Conservation (phyloP, 1,284 basidiomycete genomes). For the Trametes pubescens region DNA sequence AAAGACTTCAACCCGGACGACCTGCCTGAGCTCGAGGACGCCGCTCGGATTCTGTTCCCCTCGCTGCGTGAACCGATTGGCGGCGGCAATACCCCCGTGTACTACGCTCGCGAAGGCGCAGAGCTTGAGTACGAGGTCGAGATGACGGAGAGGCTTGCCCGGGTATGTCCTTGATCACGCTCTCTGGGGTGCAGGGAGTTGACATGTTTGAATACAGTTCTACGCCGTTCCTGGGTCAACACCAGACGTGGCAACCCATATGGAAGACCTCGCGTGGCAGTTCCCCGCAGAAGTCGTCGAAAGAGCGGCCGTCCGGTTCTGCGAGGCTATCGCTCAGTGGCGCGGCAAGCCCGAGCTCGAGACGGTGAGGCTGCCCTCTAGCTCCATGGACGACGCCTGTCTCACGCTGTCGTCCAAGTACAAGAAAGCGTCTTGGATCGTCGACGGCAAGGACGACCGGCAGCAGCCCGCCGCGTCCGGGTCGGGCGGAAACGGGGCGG, state of each 20-base stretch:
- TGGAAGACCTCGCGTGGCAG: conserved; percentile 81
- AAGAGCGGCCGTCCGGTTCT: conserved; percentile 76
- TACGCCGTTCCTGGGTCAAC: conserved; percentile 74
- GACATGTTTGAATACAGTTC: conserved; percentile 56
- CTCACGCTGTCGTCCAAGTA: conserved; percentile 49
- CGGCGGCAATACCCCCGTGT: conserved; percentile 34
- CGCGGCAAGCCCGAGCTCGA: conserved; percentile 83
- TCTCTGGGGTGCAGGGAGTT: background rate
- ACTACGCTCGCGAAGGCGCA: conserved; percentile 48
- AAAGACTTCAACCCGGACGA: conserved; percentile 78
- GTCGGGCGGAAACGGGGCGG: conserved; percentile 5
- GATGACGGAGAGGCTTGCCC: conserved; percentile 72
- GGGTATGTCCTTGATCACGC: conserved; percentile 55
- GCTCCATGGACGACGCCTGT: conserved; percentile 15
- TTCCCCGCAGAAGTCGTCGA: conserved; percentile 85
- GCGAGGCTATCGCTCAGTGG: conserved; percentile 81
- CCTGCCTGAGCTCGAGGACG: conserved; percentile 70
- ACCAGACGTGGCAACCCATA: conserved; percentile 77
- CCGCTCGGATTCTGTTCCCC: conserved; percentile 74
- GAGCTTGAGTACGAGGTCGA: conserved; percentile 72
- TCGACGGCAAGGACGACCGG: conserved; percentile 37
- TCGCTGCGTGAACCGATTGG: conserved; percentile 49
- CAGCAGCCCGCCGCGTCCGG: conserved; percentile 5
- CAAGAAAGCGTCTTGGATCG: conserved; percentile 54
- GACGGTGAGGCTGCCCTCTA: conserved; percentile 56